Evolutionary conservation across 768 basidiomycete species (phyloP).

Genomic region (Auricularia sp.): DNA sequence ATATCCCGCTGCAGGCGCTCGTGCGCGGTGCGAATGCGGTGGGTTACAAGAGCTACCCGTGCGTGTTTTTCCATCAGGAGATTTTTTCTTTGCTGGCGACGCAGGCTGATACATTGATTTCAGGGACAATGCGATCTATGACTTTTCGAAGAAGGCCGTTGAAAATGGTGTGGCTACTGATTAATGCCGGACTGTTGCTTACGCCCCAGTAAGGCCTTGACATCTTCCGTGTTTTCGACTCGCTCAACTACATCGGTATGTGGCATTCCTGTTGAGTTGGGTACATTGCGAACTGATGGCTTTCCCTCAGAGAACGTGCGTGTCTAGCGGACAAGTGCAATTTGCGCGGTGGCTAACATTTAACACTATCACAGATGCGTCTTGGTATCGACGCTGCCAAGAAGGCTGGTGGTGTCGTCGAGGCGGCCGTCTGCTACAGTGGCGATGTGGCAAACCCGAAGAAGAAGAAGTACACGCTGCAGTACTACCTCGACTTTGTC

Average conservation of each 20-base stretch:
- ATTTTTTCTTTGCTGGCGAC: neutral
- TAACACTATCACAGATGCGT: slow-evolving; percentile 55
- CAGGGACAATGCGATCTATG: slow-evolving; percentile 97
- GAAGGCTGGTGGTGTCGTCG: slow-evolving; percentile 97
- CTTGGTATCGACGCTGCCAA: slow-evolving; percentile 99
- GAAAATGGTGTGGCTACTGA: slow-evolving; percentile 58
- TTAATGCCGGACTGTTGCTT: neutral
- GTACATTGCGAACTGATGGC: slow-evolving; percentile 6
- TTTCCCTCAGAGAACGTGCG: slow-evolving; percentile 56
- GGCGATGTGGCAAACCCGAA: slow-evolving; percentile 93
- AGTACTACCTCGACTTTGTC: slow-evolving; percentile 96
- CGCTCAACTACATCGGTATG: slow-evolving; percentile 94
- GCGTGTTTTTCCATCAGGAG: slow-evolving; percentile 20
- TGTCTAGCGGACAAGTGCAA: slow-evolving; percentile 3
- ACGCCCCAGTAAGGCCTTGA: slow-evolving; percentile 43
- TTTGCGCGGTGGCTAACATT: neutral
- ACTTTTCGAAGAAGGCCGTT: slow-evolving; percentile 99
- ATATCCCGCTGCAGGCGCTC: slow-evolving; percentile 96
- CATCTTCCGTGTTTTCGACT: slow-evolving; percentile 99
- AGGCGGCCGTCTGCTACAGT: slow-evolving; percentile 96
- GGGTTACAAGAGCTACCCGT: slow-evolving; percentile 98
- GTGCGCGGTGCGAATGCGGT: slow-evolving; percentile 99
- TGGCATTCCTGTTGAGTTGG: slow-evolving; percentile 8
- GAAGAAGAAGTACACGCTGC: slow-evolving; percentile 92
- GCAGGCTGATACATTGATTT: slow-evolving; percentile 8